Evolutionary conservation across 495 filamentous ascomycete species (phyloP).

Genomic region (Physcia stellaris): DNA sequence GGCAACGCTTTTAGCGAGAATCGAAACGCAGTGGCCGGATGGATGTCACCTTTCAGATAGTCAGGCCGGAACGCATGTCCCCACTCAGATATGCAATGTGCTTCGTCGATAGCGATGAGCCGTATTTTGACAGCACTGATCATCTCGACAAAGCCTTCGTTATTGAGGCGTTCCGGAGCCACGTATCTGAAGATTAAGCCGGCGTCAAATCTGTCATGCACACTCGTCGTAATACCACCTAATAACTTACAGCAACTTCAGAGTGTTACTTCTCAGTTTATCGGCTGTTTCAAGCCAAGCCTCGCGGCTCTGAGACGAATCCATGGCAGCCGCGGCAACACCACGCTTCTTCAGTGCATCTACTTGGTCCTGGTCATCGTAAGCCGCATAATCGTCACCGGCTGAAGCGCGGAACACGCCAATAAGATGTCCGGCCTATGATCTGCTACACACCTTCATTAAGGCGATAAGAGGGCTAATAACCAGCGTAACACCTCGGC

Average conservation of each 20-base stretch:
- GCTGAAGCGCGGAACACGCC: too few relatives aligned
- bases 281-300: conserved; percentile 30
- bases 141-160: conserved; percentile 40
- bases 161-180: conserved; percentile 44
- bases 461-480: conserved; percentile 42
- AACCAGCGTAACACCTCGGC: conserved; percentile 35
- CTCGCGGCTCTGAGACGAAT: conserved; percentile 37
- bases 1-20: too few relatives aligned
- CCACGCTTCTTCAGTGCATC: conserved; percentile 33
- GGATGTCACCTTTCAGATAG: conserved; percentile 30
- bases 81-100: conserved; percentile 50
- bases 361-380: conserved; percentile 44
- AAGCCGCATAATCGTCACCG: too few relatives aligned
- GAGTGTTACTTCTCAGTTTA: conserved; percentile 25
- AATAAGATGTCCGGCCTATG: background rate
- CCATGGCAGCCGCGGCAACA: conserved; percentile 35
- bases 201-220: too few relatives aligned
- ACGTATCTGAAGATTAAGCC: conserved; percentile 26
- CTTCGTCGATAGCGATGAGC: conserved; percentile 43
- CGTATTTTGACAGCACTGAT: conserved; percentile 37
- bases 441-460: conserved; percentile 27
- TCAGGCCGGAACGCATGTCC: conserved; percentile 45
- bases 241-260: conserved; percentile 33
- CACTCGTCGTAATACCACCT: too few relatives aligned
- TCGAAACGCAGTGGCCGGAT: background rate